These are phyloP conservation scores for Leonotis leonurus DNA, from an alignment of 257 asterid genomes.

Conservation along the genomic window DNA sequence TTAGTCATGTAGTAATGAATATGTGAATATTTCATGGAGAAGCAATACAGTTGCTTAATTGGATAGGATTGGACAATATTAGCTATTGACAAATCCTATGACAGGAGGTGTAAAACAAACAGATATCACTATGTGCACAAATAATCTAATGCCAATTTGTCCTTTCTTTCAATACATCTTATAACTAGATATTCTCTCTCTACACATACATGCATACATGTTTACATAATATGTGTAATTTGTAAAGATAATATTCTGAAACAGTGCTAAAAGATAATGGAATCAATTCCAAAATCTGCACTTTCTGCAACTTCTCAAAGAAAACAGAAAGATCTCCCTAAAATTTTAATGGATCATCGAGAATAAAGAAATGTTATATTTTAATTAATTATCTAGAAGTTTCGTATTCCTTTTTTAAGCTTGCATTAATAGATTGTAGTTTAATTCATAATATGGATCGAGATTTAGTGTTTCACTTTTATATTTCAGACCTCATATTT, in stretches of 20 bases:
- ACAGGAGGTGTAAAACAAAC: neutral
- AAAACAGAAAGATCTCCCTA: neutral
- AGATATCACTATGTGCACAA: neutral
- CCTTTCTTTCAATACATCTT: slow-evolving; percentile 13
- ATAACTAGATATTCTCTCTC: neutral
- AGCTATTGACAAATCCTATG: slow-evolving; percentile 46
- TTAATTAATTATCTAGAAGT: too few species aligned
- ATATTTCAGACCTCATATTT: too few species aligned
- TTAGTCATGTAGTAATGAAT: neutral
- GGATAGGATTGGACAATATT: slow-evolving; percentile 35
- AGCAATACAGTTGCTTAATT: neutral
- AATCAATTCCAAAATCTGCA: neutral
- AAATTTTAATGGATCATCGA: neutral
- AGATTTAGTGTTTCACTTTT: neutral
- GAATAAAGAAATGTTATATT: too few species aligned
- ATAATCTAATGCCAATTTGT: slow-evolving; percentile 17
- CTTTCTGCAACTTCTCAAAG: neutral
- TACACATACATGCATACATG: neutral
- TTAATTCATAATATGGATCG: neutral
- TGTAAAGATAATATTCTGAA: neutral
- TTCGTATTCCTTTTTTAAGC: neutral
- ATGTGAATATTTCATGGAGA: neutral
- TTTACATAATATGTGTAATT: too few species aligned
- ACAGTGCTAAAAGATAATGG: neutral
- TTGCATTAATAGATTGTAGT: neutral